These are phyloP conservation scores for Epichloe aotearoae DNA, from an alignment of 2,329 filamentous ascomycete genomes.

Conservation along the genomic window DNA sequence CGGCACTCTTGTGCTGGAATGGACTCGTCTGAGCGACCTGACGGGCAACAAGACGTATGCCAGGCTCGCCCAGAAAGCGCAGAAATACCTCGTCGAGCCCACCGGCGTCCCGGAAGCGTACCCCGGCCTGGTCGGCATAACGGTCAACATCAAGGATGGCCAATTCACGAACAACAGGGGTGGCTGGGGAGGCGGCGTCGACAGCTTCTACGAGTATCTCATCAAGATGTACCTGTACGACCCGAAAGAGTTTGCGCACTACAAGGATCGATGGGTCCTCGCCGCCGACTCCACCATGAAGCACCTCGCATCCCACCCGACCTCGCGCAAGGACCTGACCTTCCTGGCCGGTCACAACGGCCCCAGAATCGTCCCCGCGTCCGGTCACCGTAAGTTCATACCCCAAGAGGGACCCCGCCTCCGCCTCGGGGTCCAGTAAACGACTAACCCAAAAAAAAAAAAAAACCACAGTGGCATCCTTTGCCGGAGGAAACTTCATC, in stretches of 20 bases:
- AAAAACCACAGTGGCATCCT: slow-evolving; percentile 52
- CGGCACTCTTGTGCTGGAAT: slow-evolving; percentile 72
- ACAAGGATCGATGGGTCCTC: slow-evolving; percentile 61
- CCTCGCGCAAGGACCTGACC: slow-evolving; percentile 53
- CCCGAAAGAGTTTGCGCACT: slow-evolving; percentile 43
- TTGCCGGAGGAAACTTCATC: slow-evolving; percentile 75
- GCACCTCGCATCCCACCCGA: slow-evolving; percentile 56
- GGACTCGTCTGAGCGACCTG: slow-evolving; percentile 67
- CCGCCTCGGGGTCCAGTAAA: not conserved
- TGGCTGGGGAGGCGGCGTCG: slow-evolving; percentile 64
- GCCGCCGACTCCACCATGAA: slow-evolving; percentile 66
- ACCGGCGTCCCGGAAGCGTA: slow-evolving; percentile 49
- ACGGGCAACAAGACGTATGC: slow-evolving; percentile 56
- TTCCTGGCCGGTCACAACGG: slow-evolving; percentile 50
- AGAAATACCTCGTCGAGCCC: slow-evolving; percentile 59
- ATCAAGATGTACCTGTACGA: slow-evolving; percentile 88
- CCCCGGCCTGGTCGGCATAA: slow-evolving; percentile 60
- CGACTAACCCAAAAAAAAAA: not conserved
- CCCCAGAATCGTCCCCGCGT: slow-evolving; percentile 27
- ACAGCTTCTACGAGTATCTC: slow-evolving; percentile 81
- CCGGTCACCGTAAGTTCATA: slow-evolving; percentile 36
- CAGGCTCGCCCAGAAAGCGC: slow-evolving; percentile 49
- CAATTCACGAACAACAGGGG: slow-evolving; percentile 52
- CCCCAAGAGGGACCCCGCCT: not conserved
- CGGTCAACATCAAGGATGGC: slow-evolving; percentile 52